A percentile compares a stretch with the other conserved stretches of the same genome.
Evolutionary conservation across 129 eudicot genomes (phyloP).

Genomic region (Flaveria sonorensis): DNA sequence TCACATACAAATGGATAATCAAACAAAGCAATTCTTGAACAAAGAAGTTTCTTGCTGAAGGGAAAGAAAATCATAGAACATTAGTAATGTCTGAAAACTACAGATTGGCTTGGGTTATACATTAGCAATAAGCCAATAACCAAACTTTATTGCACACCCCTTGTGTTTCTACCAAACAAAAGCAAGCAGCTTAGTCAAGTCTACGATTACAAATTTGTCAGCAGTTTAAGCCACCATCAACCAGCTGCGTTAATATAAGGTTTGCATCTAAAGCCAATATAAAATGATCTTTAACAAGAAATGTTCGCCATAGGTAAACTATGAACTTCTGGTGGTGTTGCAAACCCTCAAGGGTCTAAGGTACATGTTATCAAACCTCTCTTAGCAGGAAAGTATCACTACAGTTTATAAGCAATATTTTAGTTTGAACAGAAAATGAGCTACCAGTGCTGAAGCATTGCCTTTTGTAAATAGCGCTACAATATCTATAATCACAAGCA

Average conservation of each 20-base stretch:
- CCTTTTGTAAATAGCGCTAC: background rate
- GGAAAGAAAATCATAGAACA: background rate
- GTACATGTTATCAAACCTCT: background rate
- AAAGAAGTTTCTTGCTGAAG: background rate
- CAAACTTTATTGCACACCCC: background rate
- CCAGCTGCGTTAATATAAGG: too few species aligned
- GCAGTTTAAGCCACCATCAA: too few species aligned
- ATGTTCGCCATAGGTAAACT: too few species aligned
- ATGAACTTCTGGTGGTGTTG: too few species aligned
- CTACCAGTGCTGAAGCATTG: background rate
- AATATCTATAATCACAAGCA: background rate
- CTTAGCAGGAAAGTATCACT: background rate
- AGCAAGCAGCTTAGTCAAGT: constrained; percentile 2
- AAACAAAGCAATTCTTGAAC: background rate
- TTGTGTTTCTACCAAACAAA: constrained; percentile 10
- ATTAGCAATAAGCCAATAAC: background rate
- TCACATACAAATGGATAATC: background rate
- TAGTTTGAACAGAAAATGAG: background rate
- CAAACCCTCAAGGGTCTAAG: too few species aligned
- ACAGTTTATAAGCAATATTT: constrained; percentile 4
- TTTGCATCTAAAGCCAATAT: too few species aligned
- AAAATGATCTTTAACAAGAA: too few species aligned
- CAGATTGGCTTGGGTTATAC: background rate
- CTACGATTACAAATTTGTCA: too few species aligned
- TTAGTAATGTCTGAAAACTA: background rate